These are phyloP conservation scores for Stephanodiscus triporus DNA, from an alignment of 108 stramenopile genomes.

Conservation along the genomic window DNA sequence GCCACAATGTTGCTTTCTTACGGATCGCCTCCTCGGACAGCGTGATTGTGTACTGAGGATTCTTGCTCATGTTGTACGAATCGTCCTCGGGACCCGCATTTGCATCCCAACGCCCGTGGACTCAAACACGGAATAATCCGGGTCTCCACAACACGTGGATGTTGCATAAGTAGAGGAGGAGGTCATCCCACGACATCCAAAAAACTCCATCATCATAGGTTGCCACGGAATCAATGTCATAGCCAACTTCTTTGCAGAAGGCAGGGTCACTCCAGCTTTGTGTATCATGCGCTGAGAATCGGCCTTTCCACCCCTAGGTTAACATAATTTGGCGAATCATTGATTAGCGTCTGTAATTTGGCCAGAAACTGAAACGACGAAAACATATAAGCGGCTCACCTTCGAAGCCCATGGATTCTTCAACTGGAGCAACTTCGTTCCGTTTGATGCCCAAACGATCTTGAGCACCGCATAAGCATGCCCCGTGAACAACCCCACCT, in stretches of 20 bases:
- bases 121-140: constrained; percentile 52
- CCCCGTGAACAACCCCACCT: constrained; percentile 82
- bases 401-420: constrained; percentile 93
- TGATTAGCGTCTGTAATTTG: no score
- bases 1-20: constrained; percentile 67
- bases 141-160: constrained; percentile 83
- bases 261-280: constrained; percentile 54
- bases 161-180: constrained; percentile 75
- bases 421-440: constrained; percentile 71
- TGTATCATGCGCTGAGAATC: constrained; percentile 55
- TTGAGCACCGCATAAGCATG: constrained; percentile 94
- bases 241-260: constrained; percentile 62
- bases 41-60: constrained; percentile 75
- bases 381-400: constrained; percentile 2
- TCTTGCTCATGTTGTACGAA: constrained; percentile 75
- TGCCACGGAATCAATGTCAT: constrained; percentile 57
- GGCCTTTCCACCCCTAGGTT: constrained; percentile 68
- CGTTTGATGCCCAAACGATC: constrained; percentile 67
- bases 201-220: constrained; percentile 88
- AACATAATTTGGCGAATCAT: no score
- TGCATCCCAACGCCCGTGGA: constrained; percentile 69
- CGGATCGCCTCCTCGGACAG: constrained; percentile 62
- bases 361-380: no score
- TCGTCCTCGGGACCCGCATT: constrained; percentile 66
- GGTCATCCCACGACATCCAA: constrained; percentile 89